phyloP scores from a whole-genome alignment of 768 basidiomycete genomes.

The Mycena vulgaris region DNA sequence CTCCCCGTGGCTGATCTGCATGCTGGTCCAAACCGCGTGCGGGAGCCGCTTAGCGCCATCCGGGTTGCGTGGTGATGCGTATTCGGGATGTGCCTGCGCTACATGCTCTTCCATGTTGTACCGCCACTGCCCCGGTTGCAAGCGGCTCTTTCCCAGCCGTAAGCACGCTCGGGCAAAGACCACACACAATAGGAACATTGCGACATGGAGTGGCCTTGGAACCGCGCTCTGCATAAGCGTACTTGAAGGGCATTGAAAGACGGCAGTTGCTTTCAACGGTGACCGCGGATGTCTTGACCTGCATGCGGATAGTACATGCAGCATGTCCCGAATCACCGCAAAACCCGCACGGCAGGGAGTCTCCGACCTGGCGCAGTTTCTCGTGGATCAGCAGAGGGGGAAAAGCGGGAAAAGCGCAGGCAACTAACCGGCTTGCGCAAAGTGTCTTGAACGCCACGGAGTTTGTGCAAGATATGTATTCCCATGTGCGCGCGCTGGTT shows the following conservation, averaged over 20 bases:
- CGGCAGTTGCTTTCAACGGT: slow-evolving; percentile 6
- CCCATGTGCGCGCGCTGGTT: too few species aligned
- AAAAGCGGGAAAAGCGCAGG: not conserved
- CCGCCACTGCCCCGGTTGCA: not conserved
- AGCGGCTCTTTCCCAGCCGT: slow-evolving; percentile 1
- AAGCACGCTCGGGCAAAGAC: not conserved
- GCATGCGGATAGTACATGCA: not conserved
- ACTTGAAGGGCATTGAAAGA: not conserved
- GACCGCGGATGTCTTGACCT: not conserved
- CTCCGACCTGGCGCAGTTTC: not conserved
- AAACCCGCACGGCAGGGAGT: not conserved
- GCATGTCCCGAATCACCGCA: slow-evolving; percentile 6
- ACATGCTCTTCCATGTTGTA: slow-evolving; percentile 14
- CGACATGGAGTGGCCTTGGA: not conserved
- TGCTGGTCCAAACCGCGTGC: slow-evolving; percentile 17
- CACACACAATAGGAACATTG: not conserved
- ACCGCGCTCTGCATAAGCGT: not conserved
- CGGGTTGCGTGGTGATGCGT: slow-evolving; percentile 21
- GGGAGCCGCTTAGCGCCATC: slow-evolving; percentile 8
- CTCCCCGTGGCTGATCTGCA: not conserved
- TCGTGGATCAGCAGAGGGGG: not conserved
- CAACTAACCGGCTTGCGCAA: too few species aligned
- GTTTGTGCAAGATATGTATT: too few species aligned
- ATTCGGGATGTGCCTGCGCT: slow-evolving; percentile 16
- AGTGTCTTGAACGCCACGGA: too few species aligned